Conservation (phyloP, 805 yeast species). For the Lipomyces chichibuensis region DNA sequence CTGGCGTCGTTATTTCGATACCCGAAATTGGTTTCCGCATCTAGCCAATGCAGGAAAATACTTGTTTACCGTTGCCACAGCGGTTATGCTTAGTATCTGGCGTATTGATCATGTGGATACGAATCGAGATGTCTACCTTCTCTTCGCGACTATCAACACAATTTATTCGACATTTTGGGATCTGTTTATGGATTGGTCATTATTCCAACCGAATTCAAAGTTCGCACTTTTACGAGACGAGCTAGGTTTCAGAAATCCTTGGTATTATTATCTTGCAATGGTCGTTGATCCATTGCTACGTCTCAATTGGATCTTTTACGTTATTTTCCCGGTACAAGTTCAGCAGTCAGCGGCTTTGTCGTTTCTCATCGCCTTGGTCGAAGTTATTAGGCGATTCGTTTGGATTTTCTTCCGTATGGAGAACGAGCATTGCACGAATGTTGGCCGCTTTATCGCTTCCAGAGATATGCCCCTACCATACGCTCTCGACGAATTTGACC, state of each 20-base stretch:
- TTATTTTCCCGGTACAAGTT: slow-evolving; percentile 69
- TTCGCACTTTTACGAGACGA: slow-evolving; percentile 69
- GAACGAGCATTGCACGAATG: slow-evolving; percentile 93
- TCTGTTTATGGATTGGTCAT: slow-evolving; percentile 92
- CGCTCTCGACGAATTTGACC: slow-evolving; percentile 47
- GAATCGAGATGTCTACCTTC: slow-evolving; percentile 62
- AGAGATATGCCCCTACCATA: slow-evolving; percentile 88
- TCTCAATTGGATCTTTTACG: slow-evolving; percentile 92
- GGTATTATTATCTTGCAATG: slow-evolving; percentile 75
- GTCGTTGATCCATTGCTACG: slow-evolving; percentile 71
- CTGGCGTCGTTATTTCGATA: slow-evolving; percentile 84
- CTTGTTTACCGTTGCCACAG: slow-evolving; percentile 64
- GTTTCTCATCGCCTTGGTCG: slow-evolving; percentile 80
- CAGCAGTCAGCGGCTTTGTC: slow-evolving; percentile 89
- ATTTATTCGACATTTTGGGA: slow-evolving; percentile 80
- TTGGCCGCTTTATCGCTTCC: slow-evolving; percentile 79
- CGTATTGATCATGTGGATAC: slow-evolving; percentile 58
- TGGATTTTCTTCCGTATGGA: slow-evolving; percentile 95
- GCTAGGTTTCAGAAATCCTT: slow-evolving; percentile 61
- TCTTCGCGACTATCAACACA: slow-evolving; percentile 76
- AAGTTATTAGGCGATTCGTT: slow-evolving; percentile 75
- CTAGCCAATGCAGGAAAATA: slow-evolving; percentile 86
- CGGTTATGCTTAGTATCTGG: slow-evolving; percentile 73
- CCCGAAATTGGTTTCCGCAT: slow-evolving; percentile 97
- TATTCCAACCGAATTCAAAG: slow-evolving; percentile 66